phyloP scores from a whole-genome alignment of 139 green algal species.

The Chlamydomonas sphaeroides region DNA sequence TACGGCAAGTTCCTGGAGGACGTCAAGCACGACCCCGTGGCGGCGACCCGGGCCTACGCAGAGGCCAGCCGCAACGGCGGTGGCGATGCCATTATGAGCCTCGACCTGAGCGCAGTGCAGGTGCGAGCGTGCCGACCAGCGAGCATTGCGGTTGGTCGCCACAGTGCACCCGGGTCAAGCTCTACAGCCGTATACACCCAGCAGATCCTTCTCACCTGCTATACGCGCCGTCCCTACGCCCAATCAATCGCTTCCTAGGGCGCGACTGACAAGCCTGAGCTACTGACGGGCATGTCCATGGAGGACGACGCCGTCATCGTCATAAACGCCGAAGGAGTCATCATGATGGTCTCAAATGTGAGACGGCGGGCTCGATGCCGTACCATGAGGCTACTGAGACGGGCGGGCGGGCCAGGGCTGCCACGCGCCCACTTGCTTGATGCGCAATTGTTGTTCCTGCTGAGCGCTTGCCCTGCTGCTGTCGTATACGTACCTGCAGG shows the following conservation, averaged over 20 bases:
- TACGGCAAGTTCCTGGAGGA: constrained; percentile 61
- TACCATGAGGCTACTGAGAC: neutral
- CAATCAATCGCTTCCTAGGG: neutral
- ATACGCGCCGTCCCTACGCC: neutral
- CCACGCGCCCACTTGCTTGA: neutral
- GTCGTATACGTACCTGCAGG: neutral
- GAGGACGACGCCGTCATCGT: constrained; percentile 47
- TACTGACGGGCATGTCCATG: constrained; percentile 43
- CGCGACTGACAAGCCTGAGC: constrained; percentile 29
- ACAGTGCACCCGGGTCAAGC: too few species aligned
- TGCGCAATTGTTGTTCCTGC: neutral
- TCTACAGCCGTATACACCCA: too few species aligned
- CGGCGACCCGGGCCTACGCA: constrained; percentile 9
- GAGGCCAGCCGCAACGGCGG: constrained; percentile 26
- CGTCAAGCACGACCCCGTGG: constrained; percentile 35
- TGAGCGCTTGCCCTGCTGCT: neutral
- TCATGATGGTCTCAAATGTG: constrained; percentile 45
- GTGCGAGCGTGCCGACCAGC: neutral
- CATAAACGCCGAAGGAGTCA: constrained; percentile 47
- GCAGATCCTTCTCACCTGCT: neutral
- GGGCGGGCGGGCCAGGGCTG: neutral
- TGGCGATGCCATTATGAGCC: constrained; percentile 1
- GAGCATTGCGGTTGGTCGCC: too few species aligned
- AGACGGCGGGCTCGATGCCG: neutral
- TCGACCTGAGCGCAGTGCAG: constrained; percentile 13